phyloP scores from a whole-genome alignment of 768 basidiomycete species.

The Auricularia heimuer region DNA sequence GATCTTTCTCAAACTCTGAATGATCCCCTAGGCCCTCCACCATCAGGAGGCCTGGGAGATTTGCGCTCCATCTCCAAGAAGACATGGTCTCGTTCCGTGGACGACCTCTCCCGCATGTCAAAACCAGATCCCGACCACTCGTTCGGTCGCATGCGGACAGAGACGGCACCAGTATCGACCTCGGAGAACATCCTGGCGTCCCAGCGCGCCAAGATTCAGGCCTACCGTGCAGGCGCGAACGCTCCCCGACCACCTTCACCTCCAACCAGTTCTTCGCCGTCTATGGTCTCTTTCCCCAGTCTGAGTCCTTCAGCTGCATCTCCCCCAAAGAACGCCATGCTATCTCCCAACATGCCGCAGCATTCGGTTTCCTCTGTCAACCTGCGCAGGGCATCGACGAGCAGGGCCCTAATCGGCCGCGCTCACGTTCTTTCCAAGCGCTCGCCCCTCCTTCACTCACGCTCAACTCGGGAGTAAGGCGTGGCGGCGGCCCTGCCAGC shows the following conservation, averaged over 20 bases:
- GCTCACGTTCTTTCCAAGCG: background rate
- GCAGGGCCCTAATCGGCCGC: background rate
- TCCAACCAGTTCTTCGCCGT: background rate
- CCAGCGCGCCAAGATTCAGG: constrained; percentile 22
- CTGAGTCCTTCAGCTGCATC: background rate
- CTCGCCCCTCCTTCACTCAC: background rate
- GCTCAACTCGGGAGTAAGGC: background rate
- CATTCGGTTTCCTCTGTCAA: background rate
- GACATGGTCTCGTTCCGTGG: constrained; percentile 71
- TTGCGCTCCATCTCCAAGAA: constrained; percentile 59
- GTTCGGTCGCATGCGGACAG: background rate
- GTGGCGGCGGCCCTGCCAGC: background rate
- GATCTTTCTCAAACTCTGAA: constrained; percentile 39
- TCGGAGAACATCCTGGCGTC: background rate
- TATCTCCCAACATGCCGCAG: background rate
- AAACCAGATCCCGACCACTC: background rate
- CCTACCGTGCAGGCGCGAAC: constrained; percentile 26
- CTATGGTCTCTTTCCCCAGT: background rate
- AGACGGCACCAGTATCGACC: background rate
- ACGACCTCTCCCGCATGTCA: constrained; percentile 56
- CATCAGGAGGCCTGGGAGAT: constrained; percentile 44
- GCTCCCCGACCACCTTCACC: background rate
- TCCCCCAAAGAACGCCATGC: background rate
- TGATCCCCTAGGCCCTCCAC: constrained; percentile 14
- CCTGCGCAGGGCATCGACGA: background rate